Base-by-base conservation (phyloP, 176 grass and related monocot species). In the Canna indica region DNA sequence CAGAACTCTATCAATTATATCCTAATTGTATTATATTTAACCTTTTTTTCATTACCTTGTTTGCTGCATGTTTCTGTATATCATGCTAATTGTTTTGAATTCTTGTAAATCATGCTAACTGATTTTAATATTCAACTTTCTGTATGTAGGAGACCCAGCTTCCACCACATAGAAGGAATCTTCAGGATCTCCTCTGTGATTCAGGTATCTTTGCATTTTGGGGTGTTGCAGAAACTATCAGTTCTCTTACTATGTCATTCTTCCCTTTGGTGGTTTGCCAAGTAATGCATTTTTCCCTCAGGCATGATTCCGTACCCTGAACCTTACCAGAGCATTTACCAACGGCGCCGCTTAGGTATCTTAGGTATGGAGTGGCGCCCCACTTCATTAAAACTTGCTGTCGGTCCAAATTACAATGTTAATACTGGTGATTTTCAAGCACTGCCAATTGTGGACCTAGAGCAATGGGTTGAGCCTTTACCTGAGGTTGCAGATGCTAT, bases 301-400 rank as follows among this genome's bases (percentile, higher is more conserved):
- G 93, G 79, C 73, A 97, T 97, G 82, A 97, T 97, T 66, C 93
- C 93, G 52, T 97, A 97, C 73, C 82, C 88, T 60, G 93, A 97
- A 75, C 86, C 88, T 47, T 97, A 87, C 73, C 93, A 97, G 77
- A 92, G 81, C 85, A 90, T 90, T 81, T 97, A 87, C 75, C 93
- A 97, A 80, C 82, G 80, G 71, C 88, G 86, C 3, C 86, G 93
- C 42, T 78, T 92, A 66, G 93, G 93, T 71, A 85, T 84, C 58
- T 58, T 97, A 56, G 93, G 93, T 81, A 60, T 90, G 28, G 93
- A 97, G 77, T 97, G 93, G 93, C 82, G 88, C 26, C 86, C 93
- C 60, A 89, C 86, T 16, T 75, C 88, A 39, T 80, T 97, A 57
- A 83, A 91, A 62, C 91, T 97, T 87, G 86, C 86, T 27, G 77